These are phyloP conservation scores for Fusarium zealandicum DNA, from an alignment of 2,329 filamentous ascomycete genomes.

Conservation along the genomic window DNA sequence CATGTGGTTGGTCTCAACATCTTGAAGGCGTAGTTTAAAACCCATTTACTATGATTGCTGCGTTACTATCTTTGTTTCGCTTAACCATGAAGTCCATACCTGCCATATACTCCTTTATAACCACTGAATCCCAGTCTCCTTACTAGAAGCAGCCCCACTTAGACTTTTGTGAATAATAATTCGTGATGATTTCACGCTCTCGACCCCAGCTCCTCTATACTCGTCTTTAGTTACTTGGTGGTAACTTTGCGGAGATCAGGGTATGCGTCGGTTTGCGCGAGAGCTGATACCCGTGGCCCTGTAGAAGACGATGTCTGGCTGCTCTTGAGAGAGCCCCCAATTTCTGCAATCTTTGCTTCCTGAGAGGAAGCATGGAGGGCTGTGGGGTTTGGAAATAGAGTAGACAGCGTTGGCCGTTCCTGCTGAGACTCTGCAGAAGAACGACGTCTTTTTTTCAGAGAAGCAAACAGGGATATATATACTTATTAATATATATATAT, in stretches of 20 bases:
- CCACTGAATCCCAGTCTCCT: no score
- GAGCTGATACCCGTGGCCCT: neutral
- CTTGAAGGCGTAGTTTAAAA: no score
- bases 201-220: neutral
- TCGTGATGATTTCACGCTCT: neutral
- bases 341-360: neutral
- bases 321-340: neutral
- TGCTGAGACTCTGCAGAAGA: neutral
- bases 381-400: neutral
- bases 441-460: conserved; percentile 4
- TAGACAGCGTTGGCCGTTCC: neutral
- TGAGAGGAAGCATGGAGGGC: neutral
- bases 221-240: neutral
- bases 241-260: neutral
- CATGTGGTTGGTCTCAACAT: no score
- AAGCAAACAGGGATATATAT: conserved; percentile 5
- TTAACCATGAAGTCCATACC: no score
- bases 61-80: no score
- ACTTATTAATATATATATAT: no score
- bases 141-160: no score
- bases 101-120: no score
- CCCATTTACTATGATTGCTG: no score
- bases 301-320: neutral
- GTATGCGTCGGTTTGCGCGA: neutral
- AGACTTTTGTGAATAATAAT: no score